Evolutionary conservation across 2,329 filamentous ascomycete species (phyloP), one percentile per base, ranked within the genome.

Genomic region (Colletotrichum somersetense): DNA sequence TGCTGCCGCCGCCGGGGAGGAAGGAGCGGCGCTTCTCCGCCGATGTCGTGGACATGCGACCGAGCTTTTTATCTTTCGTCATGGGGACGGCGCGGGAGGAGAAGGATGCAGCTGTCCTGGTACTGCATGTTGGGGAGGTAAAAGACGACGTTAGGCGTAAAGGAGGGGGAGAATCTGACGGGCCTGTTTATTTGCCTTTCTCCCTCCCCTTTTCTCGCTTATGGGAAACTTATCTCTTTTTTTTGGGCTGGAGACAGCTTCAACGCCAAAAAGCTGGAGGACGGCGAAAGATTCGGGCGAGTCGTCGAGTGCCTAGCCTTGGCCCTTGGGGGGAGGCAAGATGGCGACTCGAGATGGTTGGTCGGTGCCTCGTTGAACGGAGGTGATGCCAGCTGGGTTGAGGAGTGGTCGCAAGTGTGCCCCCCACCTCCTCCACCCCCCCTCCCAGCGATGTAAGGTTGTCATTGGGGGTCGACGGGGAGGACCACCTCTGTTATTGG

Each of bases 11-110:
- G 64, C 72, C 72, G 66, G 71, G 71, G 11, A 67, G 73, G 48
- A 75, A 77, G 66, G 78, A 80, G 74, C 84, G 84, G 76, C 84
- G 84, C 79, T 85, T 86, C 72, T 87, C 84, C 58, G 84, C 83
- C 55, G 84, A 78, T 56, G 63, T 65, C 50, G 66, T 59, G 50
- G 72, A 73, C 71, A 74, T 74, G 46, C 72, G 72, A 35, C 64
- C 56, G 56, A 71, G 61, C 65, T 74, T 74, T 65, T 74, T 74
- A 62, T 74, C 73, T 74, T 74, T 74, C 65, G 72, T 74, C 73
- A 74, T 74, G 67, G 58, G 65, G 53, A 68, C 68, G 67, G 67
- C 71, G 56, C 20, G 61, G 35, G 52, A 58, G 46, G 52, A 56
- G 55, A 42, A 50, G 52, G 61, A 56, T 67, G 63, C 50, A 50